phyloP scores from a whole-genome alignment of 1,284 basidiomycete species.

The Paramarasmius palmivorus region DNA sequence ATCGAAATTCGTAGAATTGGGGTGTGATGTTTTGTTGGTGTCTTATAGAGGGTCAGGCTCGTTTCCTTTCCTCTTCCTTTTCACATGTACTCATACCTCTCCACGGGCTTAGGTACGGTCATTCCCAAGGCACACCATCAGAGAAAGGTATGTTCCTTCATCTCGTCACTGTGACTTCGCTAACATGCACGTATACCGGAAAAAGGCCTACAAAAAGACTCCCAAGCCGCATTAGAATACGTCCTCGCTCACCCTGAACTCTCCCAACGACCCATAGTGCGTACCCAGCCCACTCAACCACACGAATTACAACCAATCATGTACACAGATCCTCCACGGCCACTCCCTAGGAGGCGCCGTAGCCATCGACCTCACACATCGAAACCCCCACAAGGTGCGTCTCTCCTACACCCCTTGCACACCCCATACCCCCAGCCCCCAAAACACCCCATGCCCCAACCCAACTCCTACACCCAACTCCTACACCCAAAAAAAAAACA shows the following conservation, averaged over 20 bases:
- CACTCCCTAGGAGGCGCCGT: slow-evolving; percentile 45
- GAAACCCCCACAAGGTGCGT: slow-evolving; percentile 28
- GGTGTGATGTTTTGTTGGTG: slow-evolving; percentile 38
- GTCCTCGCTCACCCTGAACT: slow-evolving; percentile 28
- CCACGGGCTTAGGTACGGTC: slow-evolving; percentile 28
- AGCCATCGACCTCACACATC: slow-evolving; percentile 40
- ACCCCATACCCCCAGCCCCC: too few species aligned
- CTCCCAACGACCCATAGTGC: slow-evolving; percentile 28
- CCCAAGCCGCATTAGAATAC: slow-evolving; percentile 40
- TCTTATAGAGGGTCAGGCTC: slow-evolving; percentile 44
- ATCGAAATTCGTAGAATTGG: slow-evolving; percentile 24
- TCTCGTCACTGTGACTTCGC: too few species aligned
- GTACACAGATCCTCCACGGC: slow-evolving; percentile 37
- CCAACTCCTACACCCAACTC: too few species aligned
- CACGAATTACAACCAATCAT: too few species aligned
- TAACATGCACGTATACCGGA: not conserved
- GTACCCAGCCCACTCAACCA: too few species aligned
- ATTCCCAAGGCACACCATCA: slow-evolving; percentile 33
- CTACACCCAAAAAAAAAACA: too few species aligned
- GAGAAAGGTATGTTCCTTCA: slow-evolving; percentile 30
- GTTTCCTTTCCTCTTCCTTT: slow-evolving; percentile 11
- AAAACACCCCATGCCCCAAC: too few species aligned
- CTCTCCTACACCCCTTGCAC: too few species aligned
- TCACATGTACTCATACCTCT: not conserved
- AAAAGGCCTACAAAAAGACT: slow-evolving; percentile 37